Conservation (phyloP, 805 yeast species). For the Starmerella floricola region DNA sequence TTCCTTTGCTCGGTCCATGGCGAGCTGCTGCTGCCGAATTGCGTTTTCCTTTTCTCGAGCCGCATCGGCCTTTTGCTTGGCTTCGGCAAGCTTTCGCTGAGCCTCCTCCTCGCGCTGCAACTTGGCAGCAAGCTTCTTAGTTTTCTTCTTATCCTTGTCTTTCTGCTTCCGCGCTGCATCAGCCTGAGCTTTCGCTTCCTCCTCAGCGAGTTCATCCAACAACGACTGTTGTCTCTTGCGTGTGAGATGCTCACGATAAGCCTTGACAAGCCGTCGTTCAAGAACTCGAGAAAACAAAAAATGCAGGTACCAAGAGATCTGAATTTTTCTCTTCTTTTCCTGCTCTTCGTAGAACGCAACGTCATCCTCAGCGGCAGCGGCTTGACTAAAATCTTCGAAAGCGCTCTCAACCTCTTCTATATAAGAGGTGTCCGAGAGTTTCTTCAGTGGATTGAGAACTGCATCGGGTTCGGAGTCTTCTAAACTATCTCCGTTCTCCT, state of each 20-base stretch:
- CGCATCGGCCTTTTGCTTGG: conserved; percentile 25
- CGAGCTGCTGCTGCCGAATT: conserved; percentile 21
- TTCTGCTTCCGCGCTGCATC: conserved; percentile 29
- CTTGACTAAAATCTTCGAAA: no score
- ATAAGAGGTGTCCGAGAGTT: no score
- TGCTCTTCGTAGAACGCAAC: no score
- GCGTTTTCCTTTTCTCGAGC: conserved; percentile 19
- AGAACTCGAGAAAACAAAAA: conserved; percentile 67
- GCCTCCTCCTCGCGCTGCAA: conserved; percentile 33
- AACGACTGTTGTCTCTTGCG: conserved; percentile 42
- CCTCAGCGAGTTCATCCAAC: conserved; percentile 29
- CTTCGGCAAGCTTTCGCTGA: conserved; percentile 28
- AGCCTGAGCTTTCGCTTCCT: conserved; percentile 22
- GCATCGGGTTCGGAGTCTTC: conserved; percentile 25
- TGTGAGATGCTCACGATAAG: conserved; percentile 70
- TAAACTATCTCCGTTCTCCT: conserved; percentile 27
- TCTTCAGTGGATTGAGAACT: no score
- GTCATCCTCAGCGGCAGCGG: no score
- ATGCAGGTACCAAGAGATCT: conserved; percentile 69
- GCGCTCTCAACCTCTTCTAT: no score
- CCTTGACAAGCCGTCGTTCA: conserved; percentile 57
- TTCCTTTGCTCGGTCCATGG: conserved; percentile 23
- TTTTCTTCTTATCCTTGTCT: conserved; percentile 34
- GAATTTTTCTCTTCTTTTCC: conserved; percentile 45
- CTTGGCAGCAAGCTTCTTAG: conserved; percentile 32